These are phyloP conservation scores for Yarrowia porcina DNA, from an alignment of 805 yeast species.

Conservation along the genomic window DNA sequence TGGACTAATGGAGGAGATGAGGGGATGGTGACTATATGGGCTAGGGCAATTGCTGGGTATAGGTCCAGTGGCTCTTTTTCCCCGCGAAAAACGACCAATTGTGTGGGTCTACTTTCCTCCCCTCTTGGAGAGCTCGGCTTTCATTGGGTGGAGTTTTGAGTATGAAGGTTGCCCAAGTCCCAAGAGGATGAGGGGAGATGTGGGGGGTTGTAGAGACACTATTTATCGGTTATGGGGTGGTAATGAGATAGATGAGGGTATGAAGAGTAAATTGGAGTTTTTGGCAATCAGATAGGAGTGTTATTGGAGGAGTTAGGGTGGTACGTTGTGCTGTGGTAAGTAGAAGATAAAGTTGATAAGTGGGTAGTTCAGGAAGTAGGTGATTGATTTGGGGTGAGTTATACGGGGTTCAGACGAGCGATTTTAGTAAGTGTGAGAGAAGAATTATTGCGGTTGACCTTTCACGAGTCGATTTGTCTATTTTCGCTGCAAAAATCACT, in stretches of 20 bases:
- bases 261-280: neutral
- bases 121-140: neutral
- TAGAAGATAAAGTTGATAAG: neutral
- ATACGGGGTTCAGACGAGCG: no score
- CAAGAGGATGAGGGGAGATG: neutral
- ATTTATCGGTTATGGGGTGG: neutral
- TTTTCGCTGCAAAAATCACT: no score
- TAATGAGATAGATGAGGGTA: no score
- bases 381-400: no score
- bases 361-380: no score
- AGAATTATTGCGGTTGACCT: no score
- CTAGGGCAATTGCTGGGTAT: neutral
- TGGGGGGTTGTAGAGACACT: neutral
- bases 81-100: neutral
- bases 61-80: neutral
- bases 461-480: no score
- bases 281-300: neutral
- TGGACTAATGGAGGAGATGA: neutral
- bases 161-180: neutral
- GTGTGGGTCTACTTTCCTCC: neutral
- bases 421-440: no score
- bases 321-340: no score
- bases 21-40: neutral
- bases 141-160: constrained; percentile 2
- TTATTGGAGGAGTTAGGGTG: neutral